These are phyloP conservation scores for Guillardia theta DNA, from an alignment of 78 protist genomes.

Conservation along the genomic window DNA sequence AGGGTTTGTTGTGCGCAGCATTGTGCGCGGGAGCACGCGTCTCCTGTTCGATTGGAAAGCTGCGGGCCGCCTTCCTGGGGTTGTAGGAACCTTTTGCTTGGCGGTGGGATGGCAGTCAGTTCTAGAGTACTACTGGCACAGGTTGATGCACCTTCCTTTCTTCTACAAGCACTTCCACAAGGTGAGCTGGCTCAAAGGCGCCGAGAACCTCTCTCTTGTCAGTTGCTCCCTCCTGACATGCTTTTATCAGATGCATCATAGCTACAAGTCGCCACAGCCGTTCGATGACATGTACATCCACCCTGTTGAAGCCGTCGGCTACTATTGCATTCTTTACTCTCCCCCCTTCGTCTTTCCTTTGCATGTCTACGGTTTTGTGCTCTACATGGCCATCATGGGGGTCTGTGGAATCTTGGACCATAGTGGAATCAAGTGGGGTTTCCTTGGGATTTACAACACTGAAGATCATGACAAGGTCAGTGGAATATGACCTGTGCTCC, in stretches of 20 bases:
- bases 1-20: too few relatives aligned
- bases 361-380: background rate
- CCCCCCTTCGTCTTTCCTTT: background rate
- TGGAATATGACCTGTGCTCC: too few relatives aligned
- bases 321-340: background rate
- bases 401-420: background rate
- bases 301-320: background rate
- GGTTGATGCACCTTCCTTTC: background rate
- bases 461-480: background rate
- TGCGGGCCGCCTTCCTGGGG: too few relatives aligned
- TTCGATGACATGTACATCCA: conserved; percentile 11
- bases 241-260: background rate
- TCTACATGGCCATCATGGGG: background rate
- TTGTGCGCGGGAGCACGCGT: too few relatives aligned
- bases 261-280: background rate
- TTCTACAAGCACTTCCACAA: background rate
- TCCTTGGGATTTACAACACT: background rate
- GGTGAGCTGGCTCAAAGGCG: too few relatives aligned
- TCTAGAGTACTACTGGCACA: conserved; percentile 8
- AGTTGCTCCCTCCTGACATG: too few relatives aligned
- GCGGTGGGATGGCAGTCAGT: background rate
- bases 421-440: background rate
- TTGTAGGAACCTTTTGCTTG: too few relatives aligned
- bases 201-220: too few relatives aligned
- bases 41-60: too few relatives aligned